Percentiles rank a stretch among this genome's conserved stretches.
These are phyloP conservation scores for Puccinia novopanici DNA, from an alignment of 1,284 basidiomycete genomes.

Conservation along the genomic window DNA sequence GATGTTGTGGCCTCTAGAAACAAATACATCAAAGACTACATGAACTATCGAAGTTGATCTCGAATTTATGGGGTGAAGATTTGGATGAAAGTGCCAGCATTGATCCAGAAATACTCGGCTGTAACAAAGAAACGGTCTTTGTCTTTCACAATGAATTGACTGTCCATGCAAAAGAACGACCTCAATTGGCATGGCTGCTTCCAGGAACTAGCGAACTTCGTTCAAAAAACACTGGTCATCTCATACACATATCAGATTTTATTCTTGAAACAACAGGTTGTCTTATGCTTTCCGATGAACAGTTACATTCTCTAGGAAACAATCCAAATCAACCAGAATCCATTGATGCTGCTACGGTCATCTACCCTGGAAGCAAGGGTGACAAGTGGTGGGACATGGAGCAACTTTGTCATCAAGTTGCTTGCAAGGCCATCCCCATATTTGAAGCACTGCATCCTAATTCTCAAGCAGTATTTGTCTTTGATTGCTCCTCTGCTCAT, in stretches of 20 bases:
- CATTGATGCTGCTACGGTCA: constrained; percentile 7
- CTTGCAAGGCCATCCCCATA: not conserved
- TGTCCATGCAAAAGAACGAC: constrained; percentile 12
- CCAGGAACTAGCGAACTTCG: not conserved
- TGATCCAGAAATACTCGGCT: not conserved
- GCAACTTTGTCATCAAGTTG: not conserved
- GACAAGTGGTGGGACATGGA: constrained; percentile 30
- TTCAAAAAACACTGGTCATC: not conserved
- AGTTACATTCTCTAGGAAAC: not conserved
- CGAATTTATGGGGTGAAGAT: not conserved
- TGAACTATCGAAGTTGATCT: not conserved
- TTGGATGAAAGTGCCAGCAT: not conserved
- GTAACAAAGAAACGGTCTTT: constrained; percentile 6
- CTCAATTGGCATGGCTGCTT: not conserved
- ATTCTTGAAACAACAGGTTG: not conserved
- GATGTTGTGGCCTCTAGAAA: constrained; percentile 19
- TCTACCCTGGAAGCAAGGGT: constrained; percentile 8
- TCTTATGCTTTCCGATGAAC: not conserved
- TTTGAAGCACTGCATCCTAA: too few relatives aligned
- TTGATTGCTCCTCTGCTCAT: constrained; percentile 27
- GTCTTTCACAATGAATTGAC: too few relatives aligned
- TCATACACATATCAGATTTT: constrained; percentile 6
- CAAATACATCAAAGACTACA: constrained; percentile 17
- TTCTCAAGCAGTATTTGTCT: constrained; percentile 28
- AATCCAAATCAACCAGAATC: not conserved